These are phyloP conservation scores for Tetracentron sinense DNA, from an alignment of 164 flowering plant genomes.

Conservation along the genomic window DNA sequence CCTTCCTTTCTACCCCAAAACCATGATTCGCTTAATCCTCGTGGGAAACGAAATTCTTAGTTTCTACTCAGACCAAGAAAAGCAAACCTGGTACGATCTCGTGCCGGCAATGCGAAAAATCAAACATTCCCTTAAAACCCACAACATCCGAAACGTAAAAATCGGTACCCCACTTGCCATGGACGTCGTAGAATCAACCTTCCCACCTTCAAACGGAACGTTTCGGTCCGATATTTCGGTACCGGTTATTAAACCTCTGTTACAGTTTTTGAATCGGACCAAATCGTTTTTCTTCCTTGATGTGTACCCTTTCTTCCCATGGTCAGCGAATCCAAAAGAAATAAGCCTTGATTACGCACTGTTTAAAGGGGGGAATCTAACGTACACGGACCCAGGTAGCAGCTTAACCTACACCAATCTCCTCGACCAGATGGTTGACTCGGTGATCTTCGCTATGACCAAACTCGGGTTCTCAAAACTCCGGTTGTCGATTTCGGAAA, in stretches of 20 bases:
- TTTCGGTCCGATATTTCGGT: slow-evolving; percentile 62
- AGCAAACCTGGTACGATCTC: slow-evolving; percentile 43
- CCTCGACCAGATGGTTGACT: slow-evolving; percentile 87
- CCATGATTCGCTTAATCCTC: slow-evolving; percentile 63
- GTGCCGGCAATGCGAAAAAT: slow-evolving; percentile 72
- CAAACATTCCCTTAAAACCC: slow-evolving; percentile 37
- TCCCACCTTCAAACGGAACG: slow-evolving; percentile 80
- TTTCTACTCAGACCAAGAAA: slow-evolving; percentile 13
- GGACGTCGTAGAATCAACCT: slow-evolving; percentile 64
- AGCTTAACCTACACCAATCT: slow-evolving; percentile 54
- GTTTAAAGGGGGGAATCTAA: slow-evolving; percentile 26
- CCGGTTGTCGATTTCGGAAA: slow-evolving; percentile 61
- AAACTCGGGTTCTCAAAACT: slow-evolving; percentile 50
- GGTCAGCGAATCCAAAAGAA: slow-evolving; percentile 44
- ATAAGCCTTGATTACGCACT: slow-evolving; percentile 72
- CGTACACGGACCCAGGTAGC: slow-evolving; percentile 55
- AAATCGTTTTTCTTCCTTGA: slow-evolving; percentile 80
- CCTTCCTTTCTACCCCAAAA: slow-evolving; percentile 55
- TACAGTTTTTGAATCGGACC: slow-evolving; percentile 72
- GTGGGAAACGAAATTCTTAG: slow-evolving; percentile 86
- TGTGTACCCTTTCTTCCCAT: slow-evolving; percentile 75
- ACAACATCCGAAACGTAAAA: slow-evolving; percentile 48
- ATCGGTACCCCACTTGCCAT: slow-evolving; percentile 79
- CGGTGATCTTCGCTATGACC: slow-evolving; percentile 62
- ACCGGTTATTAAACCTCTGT: slow-evolving; percentile 55